Percentiles rank a stretch among this genome's conserved stretches.
Evolutionary conservation across 108 stramenopile species (phyloP).

Genomic region (Skeletonema costatum): DNA sequence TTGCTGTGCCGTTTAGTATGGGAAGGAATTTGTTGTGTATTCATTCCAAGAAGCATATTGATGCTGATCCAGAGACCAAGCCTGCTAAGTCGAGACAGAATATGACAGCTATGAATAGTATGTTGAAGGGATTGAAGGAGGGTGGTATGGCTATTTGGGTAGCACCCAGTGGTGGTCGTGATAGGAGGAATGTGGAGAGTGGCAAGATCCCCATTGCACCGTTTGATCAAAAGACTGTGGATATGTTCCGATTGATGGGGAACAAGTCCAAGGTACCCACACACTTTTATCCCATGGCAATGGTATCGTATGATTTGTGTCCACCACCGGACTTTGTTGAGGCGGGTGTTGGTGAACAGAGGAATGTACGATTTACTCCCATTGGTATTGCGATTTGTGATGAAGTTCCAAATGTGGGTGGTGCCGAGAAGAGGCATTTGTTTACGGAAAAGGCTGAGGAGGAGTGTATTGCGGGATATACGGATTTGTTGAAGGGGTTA

Average conservation of each 20-base stretch:
- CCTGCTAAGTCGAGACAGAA: slow-evolving; percentile 86
- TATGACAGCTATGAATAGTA: slow-evolving; percentile 83
- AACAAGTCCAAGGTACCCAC: slow-evolving; percentile 83
- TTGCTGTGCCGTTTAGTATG: slow-evolving; percentile 96
- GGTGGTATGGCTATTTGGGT: slow-evolving; percentile 95
- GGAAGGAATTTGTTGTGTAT: slow-evolving; percentile 95
- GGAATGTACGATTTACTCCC: slow-evolving; percentile 88
- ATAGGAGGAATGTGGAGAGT: slow-evolving; percentile 77
- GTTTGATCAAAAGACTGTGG: slow-evolving; percentile 93
- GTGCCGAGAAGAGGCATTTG: slow-evolving; percentile 67
- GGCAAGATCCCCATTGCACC: slow-evolving; percentile 90
- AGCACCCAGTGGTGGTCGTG: slow-evolving; percentile 95
- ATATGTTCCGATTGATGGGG: slow-evolving; percentile 96
- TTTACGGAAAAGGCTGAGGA: slow-evolving; percentile 68
- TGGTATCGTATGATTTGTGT: slow-evolving; percentile 94
- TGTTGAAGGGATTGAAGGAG: slow-evolving; percentile 79
- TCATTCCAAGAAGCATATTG: slow-evolving; percentile 97
- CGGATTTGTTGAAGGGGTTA: slow-evolving; percentile 49
- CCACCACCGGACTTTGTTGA: slow-evolving; percentile 93
- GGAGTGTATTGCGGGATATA: slow-evolving; percentile 58
- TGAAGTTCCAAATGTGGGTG: slow-evolving; percentile 74
- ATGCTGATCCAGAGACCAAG: slow-evolving; percentile 92
- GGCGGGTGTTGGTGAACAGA: slow-evolving; percentile 79
- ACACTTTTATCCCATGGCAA: slow-evolving; percentile 94
- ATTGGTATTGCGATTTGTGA: slow-evolving; percentile 73